Conservation (phyloP, 768 basidiomycete species). For the Termitomyces sp. region DNA sequence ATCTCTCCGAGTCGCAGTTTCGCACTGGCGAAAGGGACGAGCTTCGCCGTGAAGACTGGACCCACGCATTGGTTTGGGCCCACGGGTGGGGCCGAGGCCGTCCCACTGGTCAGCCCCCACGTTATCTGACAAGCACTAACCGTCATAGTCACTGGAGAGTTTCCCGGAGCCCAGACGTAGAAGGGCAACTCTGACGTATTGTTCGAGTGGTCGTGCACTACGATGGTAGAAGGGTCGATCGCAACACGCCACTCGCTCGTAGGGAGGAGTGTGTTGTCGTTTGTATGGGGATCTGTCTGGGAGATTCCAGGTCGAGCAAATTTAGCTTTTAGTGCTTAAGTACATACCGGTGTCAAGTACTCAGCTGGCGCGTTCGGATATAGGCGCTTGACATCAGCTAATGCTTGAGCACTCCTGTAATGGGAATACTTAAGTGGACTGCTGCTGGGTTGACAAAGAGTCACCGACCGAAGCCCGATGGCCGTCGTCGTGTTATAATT, state of each 20-base stretch:
- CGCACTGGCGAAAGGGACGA: slow-evolving; percentile 34
- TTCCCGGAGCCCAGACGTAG: slow-evolving; percentile 34
- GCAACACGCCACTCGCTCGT: slow-evolving; percentile 32
- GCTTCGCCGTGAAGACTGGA: slow-evolving; percentile 24
- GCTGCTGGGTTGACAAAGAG: neutral
- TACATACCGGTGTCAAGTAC: slow-evolving; percentile 29
- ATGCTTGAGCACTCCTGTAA: slow-evolving; percentile 30
- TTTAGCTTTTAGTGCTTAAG: neutral
- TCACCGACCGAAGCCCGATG: slow-evolving; percentile 24
- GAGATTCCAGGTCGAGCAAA: neutral
- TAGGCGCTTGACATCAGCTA: slow-evolving; percentile 25
- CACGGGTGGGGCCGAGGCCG: slow-evolving; percentile 28
- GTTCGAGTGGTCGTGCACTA: slow-evolving; percentile 23
- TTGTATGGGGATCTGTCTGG: slow-evolving; percentile 33
- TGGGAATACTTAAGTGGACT: neutral
- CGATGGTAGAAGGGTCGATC: slow-evolving; percentile 31
- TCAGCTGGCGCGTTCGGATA: slow-evolving; percentile 30
- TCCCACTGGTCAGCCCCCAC: slow-evolving; percentile 26
- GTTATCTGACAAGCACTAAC: slow-evolving; percentile 31
- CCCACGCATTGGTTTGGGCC: slow-evolving; percentile 29
- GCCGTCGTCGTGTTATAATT: slow-evolving; percentile 26
- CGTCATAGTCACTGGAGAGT: slow-evolving; percentile 33
- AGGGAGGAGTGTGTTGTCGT: slow-evolving; percentile 32
- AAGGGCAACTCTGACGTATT: slow-evolving; percentile 24
- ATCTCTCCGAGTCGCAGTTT: slow-evolving; percentile 35